These are phyloP conservation scores for Capsicum rhomboideum DNA, from an alignment of 257 asterid genomes.

Conservation along the genomic window DNA sequence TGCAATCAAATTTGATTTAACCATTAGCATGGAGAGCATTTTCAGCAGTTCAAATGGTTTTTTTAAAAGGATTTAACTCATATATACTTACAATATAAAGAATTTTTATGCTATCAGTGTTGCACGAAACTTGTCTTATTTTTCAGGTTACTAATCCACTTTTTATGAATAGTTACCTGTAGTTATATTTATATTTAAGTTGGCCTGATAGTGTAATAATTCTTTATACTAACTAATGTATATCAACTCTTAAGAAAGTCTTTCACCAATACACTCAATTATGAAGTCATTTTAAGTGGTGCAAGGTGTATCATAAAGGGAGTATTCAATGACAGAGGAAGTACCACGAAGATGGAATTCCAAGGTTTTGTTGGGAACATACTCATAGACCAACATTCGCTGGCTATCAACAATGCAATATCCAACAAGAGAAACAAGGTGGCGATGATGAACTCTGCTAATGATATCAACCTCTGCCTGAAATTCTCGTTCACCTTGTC, in stretches of 20 bases:
- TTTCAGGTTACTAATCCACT: neutral
- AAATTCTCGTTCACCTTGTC: conserved; percentile 92
- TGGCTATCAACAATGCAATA: conserved; percentile 63
- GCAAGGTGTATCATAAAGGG: neutral
- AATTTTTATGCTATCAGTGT: neutral
- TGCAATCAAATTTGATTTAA: conserved; percentile 7
- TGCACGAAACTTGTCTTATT: neutral
- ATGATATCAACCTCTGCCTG: conserved; percentile 96
- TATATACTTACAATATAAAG: neutral
- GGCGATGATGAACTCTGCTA: conserved; percentile 94
- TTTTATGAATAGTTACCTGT: neutral
- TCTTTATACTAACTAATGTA: neutral
- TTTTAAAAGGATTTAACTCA: neutral
- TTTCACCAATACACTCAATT: neutral
- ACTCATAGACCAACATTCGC: conserved; percentile 80
- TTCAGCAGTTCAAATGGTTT: neutral
- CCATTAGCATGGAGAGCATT: neutral
- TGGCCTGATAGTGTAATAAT: neutral
- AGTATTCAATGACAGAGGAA: neutral
- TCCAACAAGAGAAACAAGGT: conserved; percentile 91
- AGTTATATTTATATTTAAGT: neutral
- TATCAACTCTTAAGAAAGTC: neutral
- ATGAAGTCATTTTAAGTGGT: neutral
- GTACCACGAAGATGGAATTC: conserved; percentile 85
- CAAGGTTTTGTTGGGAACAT: conserved; percentile 66